These are phyloP conservation scores for Pseudogymnoascus sp. DNA, from an alignment of 2,329 filamentous ascomycete genomes.

Conservation along the genomic window DNA sequence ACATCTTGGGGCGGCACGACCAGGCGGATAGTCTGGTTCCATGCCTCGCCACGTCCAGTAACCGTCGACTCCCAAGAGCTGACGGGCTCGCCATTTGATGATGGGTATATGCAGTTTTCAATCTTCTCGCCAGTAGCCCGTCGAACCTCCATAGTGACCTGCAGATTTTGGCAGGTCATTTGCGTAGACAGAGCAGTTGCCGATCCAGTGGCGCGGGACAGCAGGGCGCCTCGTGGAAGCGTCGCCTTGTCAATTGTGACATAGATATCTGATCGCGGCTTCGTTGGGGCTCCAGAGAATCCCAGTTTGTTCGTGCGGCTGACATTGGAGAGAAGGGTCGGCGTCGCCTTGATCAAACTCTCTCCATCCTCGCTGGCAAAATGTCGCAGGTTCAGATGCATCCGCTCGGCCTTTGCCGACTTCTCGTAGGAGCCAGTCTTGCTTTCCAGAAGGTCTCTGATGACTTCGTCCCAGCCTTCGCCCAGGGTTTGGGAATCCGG, in stretches of 20 bases:
- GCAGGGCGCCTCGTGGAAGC: constrained; percentile 65
- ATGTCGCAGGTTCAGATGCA: constrained; percentile 71
- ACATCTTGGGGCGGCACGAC: constrained; percentile 75
- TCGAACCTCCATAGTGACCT: constrained; percentile 83
- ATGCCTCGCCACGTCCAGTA: constrained; percentile 68
- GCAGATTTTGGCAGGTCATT: constrained; percentile 64
- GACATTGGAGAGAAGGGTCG: constrained; percentile 77
- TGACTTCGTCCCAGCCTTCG: constrained; percentile 65
- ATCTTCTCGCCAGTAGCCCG: constrained; percentile 71
- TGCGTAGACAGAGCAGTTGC: constrained; percentile 60
- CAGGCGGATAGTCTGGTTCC: constrained; percentile 83
- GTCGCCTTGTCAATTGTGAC: constrained; percentile 72
- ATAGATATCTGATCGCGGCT: constrained; percentile 89
- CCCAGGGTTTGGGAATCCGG: constrained; percentile 48
- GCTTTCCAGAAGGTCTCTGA: constrained; percentile 67
- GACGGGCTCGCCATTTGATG: constrained; percentile 69
- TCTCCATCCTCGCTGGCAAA: constrained; percentile 76
- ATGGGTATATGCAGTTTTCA: constrained; percentile 78
- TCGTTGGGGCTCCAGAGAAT: constrained; percentile 85
- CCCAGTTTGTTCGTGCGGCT: constrained; percentile 80
- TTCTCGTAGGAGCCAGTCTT: constrained; percentile 67
- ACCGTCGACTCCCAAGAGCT: constrained; percentile 87
- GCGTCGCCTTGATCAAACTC: constrained; percentile 72
- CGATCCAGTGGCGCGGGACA: constrained; percentile 64
- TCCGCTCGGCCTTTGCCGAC: constrained; percentile 62